A percentile compares a stretch with the other conserved stretches of the same genome.
Conservation (phyloP, 805 yeast species). For the Kluyveromyces aestuarii region DNA sequence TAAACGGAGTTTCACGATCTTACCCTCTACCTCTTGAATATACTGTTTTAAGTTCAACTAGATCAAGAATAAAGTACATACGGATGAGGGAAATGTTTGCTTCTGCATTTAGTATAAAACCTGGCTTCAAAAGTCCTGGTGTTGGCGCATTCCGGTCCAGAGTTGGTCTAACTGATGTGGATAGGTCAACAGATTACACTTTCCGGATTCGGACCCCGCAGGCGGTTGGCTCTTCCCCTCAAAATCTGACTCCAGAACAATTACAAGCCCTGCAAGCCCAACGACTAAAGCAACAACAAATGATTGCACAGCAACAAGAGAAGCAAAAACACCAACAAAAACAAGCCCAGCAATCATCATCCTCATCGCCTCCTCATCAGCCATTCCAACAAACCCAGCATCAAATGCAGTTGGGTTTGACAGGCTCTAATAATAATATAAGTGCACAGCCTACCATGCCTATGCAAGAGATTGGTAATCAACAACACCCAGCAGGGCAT, state of each 20-base stretch:
- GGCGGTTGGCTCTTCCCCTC: conserved; percentile 18
- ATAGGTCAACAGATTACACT: conserved; percentile 56
- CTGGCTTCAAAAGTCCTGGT: conserved; percentile 45
- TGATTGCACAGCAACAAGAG: conserved; percentile 22
- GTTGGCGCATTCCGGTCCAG: conserved; percentile 45
- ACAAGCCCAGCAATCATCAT: conserved; percentile 9
- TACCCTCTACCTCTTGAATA: conserved; percentile 79
- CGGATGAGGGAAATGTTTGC: conserved; percentile 94
- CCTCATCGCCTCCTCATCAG: conserved; percentile 8
- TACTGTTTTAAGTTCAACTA: conserved; percentile 58
- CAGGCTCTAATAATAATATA: conserved; percentile 3
- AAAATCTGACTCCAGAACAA: conserved; percentile 17
- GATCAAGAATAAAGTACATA: conserved; percentile 62
- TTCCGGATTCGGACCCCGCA: conserved; percentile 45
- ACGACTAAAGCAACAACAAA: conserved; percentile 22
- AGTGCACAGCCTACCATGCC: conserved; percentile 1
- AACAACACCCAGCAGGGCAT: conserved; percentile 9
- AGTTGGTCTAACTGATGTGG: conserved; percentile 69
- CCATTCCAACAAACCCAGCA: conserved; percentile 7
- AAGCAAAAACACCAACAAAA: conserved; percentile 17
- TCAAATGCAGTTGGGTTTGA: conserved; percentile 4
- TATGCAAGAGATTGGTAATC: neutral
- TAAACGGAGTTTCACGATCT: conserved; percentile 79
- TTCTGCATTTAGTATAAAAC: conserved; percentile 41
- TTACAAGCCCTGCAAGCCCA: conserved; percentile 19